Base-by-base conservation (phyloP, 2,329 filamentous ascomycete genomes). In the Aureobasidium sp. region DNA sequence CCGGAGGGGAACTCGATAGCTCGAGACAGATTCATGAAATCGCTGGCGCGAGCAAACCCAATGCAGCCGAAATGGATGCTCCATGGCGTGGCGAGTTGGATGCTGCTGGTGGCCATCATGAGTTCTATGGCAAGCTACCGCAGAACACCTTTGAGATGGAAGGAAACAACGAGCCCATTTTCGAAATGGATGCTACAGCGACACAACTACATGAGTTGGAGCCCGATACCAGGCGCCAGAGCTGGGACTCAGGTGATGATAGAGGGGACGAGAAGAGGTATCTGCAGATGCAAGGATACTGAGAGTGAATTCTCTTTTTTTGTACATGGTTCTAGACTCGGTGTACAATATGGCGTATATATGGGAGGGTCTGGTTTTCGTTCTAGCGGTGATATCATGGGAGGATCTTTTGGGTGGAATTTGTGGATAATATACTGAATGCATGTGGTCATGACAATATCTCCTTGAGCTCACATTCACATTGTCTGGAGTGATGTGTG, bases 1-100 rank as follows among this genome's bases (percentile, higher is more conserved):
- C 71, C n/a, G 68, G 69, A 41, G 71, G 71, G 62, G 72, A 75
- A 59, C 66, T 74, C 2, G 69, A 66, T 47, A 70, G 69, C 46
- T 66, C 65, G 2, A 63, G 65, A 26, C 70, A 72, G 46, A 69
- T 74, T 47, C 70, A 73, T 63, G 72, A 75, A 63, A 65, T 72
- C 23, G 68, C 65, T 32, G 67, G 68, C 5, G 66, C 69, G 17
- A 66, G 70, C 41, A 69, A 69, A 52, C 63, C 63, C 13, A 46
- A 57, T 27, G 63, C 68, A 20, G 66, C 69, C 47, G 71, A 73
- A 65, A 67, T 73, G 66, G 71, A 71, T 50, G 67, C 67, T 26
- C 69, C 70, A 13, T 67, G 71, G 60, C 67, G 67, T 50, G 62
- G 68, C 27, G 69, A 73, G 63, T 70, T 71, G n/a, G 70, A 71